A percentile compares a stretch with the other conserved stretches of the same genome.
Evolutionary conservation across 305 asterid species (phyloP).

Genomic region (Stenogyne calaminthoides): DNA sequence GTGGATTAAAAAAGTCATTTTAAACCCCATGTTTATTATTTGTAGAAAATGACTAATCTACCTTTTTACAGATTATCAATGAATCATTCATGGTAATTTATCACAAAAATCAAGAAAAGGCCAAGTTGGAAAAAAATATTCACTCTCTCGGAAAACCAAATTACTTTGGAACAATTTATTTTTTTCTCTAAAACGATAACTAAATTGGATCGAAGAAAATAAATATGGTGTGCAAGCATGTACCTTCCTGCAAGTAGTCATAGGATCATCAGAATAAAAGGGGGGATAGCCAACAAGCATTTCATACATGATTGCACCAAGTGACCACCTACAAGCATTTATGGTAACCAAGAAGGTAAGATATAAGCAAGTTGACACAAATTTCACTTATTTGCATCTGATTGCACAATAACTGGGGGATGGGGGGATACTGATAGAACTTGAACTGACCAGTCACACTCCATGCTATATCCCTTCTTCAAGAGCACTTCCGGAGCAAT

Average conservation of each 20-base stretch:
- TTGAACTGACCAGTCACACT: conserved; percentile 92
- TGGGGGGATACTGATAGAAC: neutral
- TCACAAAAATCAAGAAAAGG: too few species aligned
- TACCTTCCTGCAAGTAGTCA: conserved; percentile 98
- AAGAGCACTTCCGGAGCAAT: conserved; percentile 95
- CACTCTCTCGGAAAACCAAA: too few species aligned
- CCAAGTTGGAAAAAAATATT: too few species aligned
- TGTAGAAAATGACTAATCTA: too few species aligned
- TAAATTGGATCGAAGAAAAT: conserved; percentile 22
- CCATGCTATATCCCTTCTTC: conserved; percentile 96
- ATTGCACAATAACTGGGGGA: neutral
- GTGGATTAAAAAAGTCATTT: too few species aligned
- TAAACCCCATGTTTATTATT: too few species aligned
- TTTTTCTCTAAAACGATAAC: neutral
- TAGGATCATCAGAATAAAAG: conserved; percentile 91
- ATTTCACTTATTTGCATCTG: neutral
- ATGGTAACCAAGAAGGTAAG: neutral
- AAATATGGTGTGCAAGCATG: neutral
- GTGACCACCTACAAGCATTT: conserved; percentile 80
- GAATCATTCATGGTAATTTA: too few species aligned
- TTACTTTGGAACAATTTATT: too few species aligned
- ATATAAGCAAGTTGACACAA: neutral
- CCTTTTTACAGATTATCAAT: too few species aligned
- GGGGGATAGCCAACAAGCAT: conserved; percentile 99
- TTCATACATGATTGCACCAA: conserved; percentile 97